phyloP scores from a whole-genome alignment of 148 eudicot genomes.

The Chenopodium album region DNA sequence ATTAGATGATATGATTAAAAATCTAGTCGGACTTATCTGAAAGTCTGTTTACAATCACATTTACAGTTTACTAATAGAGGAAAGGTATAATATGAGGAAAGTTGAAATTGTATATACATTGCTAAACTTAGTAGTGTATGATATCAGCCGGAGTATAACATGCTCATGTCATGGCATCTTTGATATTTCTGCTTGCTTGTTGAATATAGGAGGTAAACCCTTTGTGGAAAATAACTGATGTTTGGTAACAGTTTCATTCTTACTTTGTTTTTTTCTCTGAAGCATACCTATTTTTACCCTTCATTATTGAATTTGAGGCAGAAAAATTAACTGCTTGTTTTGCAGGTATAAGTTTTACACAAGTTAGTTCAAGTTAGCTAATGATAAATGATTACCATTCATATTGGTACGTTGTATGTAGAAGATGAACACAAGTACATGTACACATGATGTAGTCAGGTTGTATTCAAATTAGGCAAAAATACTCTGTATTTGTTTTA shows the following conservation, averaged over 20 bases:
- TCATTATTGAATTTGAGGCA: no score
- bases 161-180: constrained; percentile 1
- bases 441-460: not conserved
- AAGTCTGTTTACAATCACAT: constrained; percentile 3
- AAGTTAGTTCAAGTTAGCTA: constrained; percentile 1
- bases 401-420: not conserved
- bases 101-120: not conserved
- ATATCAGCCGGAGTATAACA: not conserved
- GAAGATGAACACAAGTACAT: not conserved
- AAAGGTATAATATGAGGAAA: not conserved
- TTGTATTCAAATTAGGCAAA: no score
- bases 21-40: not conserved
- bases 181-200: not conserved
- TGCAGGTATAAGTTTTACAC: not conserved
- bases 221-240: not conserved
- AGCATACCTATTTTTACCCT: not conserved
- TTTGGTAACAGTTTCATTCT: not conserved
- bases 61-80: not conserved
- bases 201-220: not conserved
- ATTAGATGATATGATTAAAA: constrained; percentile 1
- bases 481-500: no score
- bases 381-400: not conserved
- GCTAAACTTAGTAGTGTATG: constrained; percentile 4
- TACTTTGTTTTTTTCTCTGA: not conserved
- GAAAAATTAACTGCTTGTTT: not conserved